Base-by-base conservation (phyloP, 2,329 filamentous ascomycete genomes). In the Phialocephala sp. region DNA sequence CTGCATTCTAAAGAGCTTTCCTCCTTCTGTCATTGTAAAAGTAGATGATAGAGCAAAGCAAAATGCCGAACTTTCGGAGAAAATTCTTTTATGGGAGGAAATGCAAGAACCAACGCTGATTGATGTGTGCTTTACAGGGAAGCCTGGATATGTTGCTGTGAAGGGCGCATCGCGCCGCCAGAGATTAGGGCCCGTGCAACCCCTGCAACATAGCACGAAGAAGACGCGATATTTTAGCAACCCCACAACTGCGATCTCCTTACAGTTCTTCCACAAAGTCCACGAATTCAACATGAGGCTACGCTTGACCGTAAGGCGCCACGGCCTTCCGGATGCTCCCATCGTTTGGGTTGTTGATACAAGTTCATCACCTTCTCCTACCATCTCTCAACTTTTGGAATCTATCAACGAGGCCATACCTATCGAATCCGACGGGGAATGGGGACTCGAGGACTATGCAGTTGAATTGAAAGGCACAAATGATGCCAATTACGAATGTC, bases 361-460 rank as follows among this genome's bases (percentile, higher is more conserved):
- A 84, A 89, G 55, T 32, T 63, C 70, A 12, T 50, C 69, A 39
- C 84, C 88, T 61, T 52, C 69, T 37, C 84, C 88, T 61, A 97
- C 92, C 1, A 84, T 97, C 66, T 85, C 91, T 36, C 87, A 90
- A 71, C 85, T 97, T 1, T 82, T 97, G 43, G 87, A 91, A 69
- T 86, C 92, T 67, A 83, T 97, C 71, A 94, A 96, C 78, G 87
- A 91, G 52, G 84, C 91, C 18, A 81, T 97, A 1, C 93, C 94
- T 0, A 86, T 98, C 0, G 93, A 97, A 79, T 88, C 89, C 64
- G 84, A 71, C 32, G 69, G 84, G 47, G 83, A 93, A 66, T 97
- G 93, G 92, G 93, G 92, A 0, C 80, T 97, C 3, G 94, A 97
- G 74, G 92, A 97, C 76, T 98, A 98, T 77, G 86, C 86, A 9